A percentile compares a stretch with the other conserved stretches of the same genome.
Evolutionary conservation across 805 yeast genomes (phyloP).

Genomic region (Spathaspora passalidarum): DNA sequence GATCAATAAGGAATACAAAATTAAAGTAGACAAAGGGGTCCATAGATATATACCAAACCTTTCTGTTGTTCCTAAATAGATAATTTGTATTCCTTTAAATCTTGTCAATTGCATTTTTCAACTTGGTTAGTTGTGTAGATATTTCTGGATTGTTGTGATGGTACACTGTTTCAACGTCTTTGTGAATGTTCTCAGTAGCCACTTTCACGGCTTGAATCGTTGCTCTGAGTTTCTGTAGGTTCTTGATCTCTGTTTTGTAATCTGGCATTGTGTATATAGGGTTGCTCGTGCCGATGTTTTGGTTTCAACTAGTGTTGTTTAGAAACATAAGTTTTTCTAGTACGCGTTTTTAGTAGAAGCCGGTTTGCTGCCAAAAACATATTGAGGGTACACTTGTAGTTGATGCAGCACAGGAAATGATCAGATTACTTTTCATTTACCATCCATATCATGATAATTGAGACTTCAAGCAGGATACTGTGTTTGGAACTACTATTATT

Average conservation of each 20-base stretch:
- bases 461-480: too few relatives aligned
- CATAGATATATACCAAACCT: conserved; percentile 26
- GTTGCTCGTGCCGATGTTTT: neutral
- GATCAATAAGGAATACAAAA: conserved; percentile 5
- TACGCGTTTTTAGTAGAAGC: neutral
- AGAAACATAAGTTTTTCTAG: neutral
- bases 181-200: conserved; percentile 24
- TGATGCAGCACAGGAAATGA: too few relatives aligned
- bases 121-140: conserved; percentile 4
- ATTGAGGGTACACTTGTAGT: too few relatives aligned
- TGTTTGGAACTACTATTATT: too few relatives aligned
- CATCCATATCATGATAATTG: too few relatives aligned
- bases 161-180: conserved; percentile 21
- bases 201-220: conserved; percentile 27
- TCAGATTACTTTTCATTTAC: too few relatives aligned
- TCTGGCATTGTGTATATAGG: neutral
- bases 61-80: conserved; percentile 4
- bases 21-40: conserved; percentile 14
- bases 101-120: conserved; percentile 7
- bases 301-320: neutral
- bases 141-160: conserved; percentile 15
- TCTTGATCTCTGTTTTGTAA: conserved; percentile 10
- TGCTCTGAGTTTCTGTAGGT: conserved; percentile 26
- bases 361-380: too few relatives aligned
- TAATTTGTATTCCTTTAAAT: neutral